Conservation (phyloP, 805 yeast species). For the Kodamaea sagamina region DNA sequence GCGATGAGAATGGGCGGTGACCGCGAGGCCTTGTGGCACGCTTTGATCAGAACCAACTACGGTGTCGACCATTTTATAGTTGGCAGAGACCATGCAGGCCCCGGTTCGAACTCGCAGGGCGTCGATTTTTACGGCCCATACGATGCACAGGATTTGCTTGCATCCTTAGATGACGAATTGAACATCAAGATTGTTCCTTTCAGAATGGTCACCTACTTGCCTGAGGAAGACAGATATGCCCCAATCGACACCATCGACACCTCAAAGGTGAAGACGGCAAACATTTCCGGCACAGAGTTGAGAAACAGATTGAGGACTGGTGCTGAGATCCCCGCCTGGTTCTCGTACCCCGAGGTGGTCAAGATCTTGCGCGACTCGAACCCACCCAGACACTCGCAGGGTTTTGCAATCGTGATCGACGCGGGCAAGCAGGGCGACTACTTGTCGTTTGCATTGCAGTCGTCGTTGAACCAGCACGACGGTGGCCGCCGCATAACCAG, state of each 20-base stretch:
- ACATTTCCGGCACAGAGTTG: slow-evolving; percentile 93
- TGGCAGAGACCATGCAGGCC: slow-evolving; percentile 98
- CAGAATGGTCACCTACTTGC: slow-evolving; percentile 94
- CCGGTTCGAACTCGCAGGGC: slow-evolving; percentile 85
- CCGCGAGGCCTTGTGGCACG: slow-evolving; percentile 98
- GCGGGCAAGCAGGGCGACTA: slow-evolving; percentile 49
- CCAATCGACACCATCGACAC: slow-evolving; percentile 90
- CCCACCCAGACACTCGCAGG: slow-evolving; percentile 89
- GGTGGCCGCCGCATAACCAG: slow-evolving; percentile 80
- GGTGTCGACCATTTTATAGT: slow-evolving; percentile 98
- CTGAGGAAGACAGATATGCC: slow-evolving; percentile 92
- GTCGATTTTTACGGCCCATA: slow-evolving; percentile 95
- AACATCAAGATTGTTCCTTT: slow-evolving; percentile 92
- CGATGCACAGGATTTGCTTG: slow-evolving; percentile 91
- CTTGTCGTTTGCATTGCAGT: slow-evolving; percentile 80
- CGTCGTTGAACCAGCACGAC: slow-evolving; percentile 84
- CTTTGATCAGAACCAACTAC: slow-evolving; percentile 91
- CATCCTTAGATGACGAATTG: slow-evolving; percentile 70
- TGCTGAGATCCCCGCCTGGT: slow-evolving; percentile 91
- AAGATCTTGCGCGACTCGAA: slow-evolving; percentile 85
- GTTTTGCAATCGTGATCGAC: slow-evolving; percentile 71
- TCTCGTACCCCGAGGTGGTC: slow-evolving; percentile 95
- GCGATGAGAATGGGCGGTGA: slow-evolving; percentile 99
- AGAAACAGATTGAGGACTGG: slow-evolving; percentile 87
- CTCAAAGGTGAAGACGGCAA: slow-evolving; percentile 73